Evolutionary conservation across 208 protist genomes (phyloP).

Genomic region (Crithidia thermophila): DNA sequence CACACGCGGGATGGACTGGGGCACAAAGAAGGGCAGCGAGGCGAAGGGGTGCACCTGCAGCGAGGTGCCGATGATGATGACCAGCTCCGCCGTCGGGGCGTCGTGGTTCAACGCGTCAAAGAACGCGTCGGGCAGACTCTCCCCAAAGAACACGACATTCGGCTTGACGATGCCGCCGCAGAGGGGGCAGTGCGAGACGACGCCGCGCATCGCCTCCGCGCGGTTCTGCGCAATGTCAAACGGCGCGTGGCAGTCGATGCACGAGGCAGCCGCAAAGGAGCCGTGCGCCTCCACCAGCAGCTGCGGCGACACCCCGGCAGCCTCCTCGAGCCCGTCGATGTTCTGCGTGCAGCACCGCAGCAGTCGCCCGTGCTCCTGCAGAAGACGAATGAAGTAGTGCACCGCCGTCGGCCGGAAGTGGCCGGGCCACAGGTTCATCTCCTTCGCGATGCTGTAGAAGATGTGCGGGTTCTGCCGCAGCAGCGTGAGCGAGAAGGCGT

Average conservation of each 20-base stretch:
- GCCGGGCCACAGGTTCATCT: conserved; percentile 89
- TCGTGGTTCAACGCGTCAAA: conserved; percentile 68
- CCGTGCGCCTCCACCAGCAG: conserved; percentile 97
- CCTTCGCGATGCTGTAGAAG: conserved; percentile 91
- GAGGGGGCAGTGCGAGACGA: conserved; percentile 59
- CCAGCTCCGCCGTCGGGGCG: conserved; percentile 75
- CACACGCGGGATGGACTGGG: conserved; percentile 71
- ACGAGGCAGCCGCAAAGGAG: conserved; percentile 85
- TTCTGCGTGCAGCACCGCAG: conserved; percentile 97
- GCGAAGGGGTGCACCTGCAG: conserved; percentile 95
- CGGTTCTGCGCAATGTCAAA: conserved; percentile 50
- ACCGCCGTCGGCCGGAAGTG: conserved; percentile 81
- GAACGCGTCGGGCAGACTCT: conserved; percentile 92
- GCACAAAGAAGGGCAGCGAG: conserved; percentile 62
- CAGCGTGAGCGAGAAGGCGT: conserved; percentile 91
- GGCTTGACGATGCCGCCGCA: conserved; percentile 94
- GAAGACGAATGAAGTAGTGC: conserved; percentile 94
- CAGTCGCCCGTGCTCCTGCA: conserved; percentile 91
- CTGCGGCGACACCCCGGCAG: conserved; percentile 72
- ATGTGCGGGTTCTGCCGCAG: conserved; percentile 88
- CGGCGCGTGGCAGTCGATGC: conserved; percentile 76
- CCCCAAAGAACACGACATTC: conserved; percentile 97
- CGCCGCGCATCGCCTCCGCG: conserved; percentile 40
- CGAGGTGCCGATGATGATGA: conserved; percentile 96
- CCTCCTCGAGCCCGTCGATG: conserved; percentile 95